Evolutionary conservation across 495 filamentous ascomycete species (phyloP), one percentile per base, ranked within the genome.

Genomic region (Penicilliopsis zonata): DNA sequence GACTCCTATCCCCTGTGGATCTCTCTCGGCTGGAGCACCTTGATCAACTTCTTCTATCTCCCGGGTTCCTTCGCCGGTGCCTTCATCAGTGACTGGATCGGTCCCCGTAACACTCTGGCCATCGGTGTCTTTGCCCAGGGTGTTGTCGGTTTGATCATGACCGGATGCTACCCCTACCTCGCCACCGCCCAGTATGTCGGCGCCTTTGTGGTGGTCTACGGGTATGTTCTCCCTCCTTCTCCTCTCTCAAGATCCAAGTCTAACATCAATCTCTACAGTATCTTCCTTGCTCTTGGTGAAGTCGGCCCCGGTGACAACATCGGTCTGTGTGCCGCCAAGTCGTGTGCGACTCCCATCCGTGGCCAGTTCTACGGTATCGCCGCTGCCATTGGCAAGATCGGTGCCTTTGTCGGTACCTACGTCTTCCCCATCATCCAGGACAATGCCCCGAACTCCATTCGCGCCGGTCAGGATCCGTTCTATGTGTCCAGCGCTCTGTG

Each of bases 281-380:
- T 95, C 43, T 94, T 95, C 63, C 64, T 82, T 2, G 72, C 76
- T 0, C 69, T 94, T 6, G 87, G 86, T 15, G 86, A 94, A 52
- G 47, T 87, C 25, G 87, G 86, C 0, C 85, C 87, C 0, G 87
- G 86, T 17, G 78, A 95, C 57, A 94, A 94, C 52, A 92, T 94
- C 43, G 86, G 86, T 4, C 70, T 94, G 1, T 55, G 86, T 13
- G 86, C 86, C 0, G 81, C 82, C 32, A 94, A 93, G 59, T 87
- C 82, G 10, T 80, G 76, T 50, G 82, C 86, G 1, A 95, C 87
- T 3, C 76, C 77, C 8, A 78, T 95, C 19, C 67, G 86, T 14
- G 87, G 86, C 7, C 83, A 90, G 47, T 95, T 92, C 60, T 95
- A 95, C 53, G 84, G 80, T 9, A 74, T 92, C 33, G 85, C 86